Evolutionary conservation across 2,329 filamentous ascomycete species (phyloP).

Genomic region (Fusarium bactridioides): DNA sequence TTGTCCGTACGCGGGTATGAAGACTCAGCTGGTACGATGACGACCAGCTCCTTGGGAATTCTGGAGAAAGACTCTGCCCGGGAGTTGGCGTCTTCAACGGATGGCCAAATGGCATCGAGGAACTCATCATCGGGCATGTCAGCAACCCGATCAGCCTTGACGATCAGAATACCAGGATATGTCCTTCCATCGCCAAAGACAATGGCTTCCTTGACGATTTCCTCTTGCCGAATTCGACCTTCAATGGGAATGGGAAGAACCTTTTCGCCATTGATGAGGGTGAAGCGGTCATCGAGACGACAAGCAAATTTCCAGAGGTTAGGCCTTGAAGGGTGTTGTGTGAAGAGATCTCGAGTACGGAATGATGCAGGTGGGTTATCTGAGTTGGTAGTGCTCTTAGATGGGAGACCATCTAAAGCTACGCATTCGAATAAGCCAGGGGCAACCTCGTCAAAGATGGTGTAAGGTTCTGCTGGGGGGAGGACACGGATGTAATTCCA

Average conservation of each 20-base stretch:
- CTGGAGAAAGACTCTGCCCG: slow-evolving; percentile 60
- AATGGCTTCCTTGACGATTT: slow-evolving; percentile 62
- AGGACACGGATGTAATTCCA: slow-evolving; percentile 48
- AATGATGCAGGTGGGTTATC: slow-evolving; percentile 55
- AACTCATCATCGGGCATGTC: slow-evolving; percentile 54
- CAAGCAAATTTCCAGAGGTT: slow-evolving; percentile 56
- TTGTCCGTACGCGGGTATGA: slow-evolving; percentile 61
- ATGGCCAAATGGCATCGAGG: slow-evolving; percentile 57
- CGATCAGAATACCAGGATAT: slow-evolving; percentile 61
- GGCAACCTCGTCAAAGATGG: slow-evolving; percentile 41
- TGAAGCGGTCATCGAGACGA: slow-evolving; percentile 56
- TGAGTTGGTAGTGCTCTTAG: slow-evolving; percentile 47
- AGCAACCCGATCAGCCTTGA: slow-evolving; percentile 56
- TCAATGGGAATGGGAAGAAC: slow-evolving; percentile 59
- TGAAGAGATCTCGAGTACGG: slow-evolving; percentile 55
- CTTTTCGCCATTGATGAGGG: slow-evolving; percentile 58
- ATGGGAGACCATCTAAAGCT: slow-evolving; percentile 49
- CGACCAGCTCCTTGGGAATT: slow-evolving; percentile 61
- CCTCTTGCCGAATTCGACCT: slow-evolving; percentile 60
- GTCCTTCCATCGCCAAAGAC: slow-evolving; percentile 64
- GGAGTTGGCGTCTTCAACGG: slow-evolving; percentile 59
- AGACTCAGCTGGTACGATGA: slow-evolving; percentile 54
- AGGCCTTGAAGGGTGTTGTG: slow-evolving; percentile 50
- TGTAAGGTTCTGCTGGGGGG: slow-evolving; percentile 29
- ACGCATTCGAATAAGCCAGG: slow-evolving; percentile 49